These are phyloP conservation scores for Coniochaeta sp. DNA, from an alignment of 2,329 filamentous ascomycete genomes.

Conservation along the genomic window DNA sequence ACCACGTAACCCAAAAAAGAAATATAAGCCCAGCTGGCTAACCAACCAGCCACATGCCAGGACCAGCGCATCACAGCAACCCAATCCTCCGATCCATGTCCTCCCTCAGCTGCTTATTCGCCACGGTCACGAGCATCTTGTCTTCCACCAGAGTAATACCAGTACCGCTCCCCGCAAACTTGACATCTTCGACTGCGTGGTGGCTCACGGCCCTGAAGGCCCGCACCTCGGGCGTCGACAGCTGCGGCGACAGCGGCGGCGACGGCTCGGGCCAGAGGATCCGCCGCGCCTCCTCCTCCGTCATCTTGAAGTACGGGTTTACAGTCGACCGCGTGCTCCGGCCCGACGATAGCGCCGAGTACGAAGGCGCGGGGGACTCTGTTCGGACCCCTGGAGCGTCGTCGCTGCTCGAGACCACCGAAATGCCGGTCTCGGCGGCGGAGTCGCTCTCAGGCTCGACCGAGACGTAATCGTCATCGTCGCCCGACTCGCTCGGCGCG, in stretches of 20 bases:
- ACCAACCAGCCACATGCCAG: no score
- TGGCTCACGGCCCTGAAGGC: neutral
- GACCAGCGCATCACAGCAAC: neutral
- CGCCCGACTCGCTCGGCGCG: neutral
- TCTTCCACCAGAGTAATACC: neutral
- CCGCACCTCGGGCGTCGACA: neutral
- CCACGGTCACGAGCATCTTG: constrained; percentile 8
- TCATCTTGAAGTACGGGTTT: constrained; percentile 16
- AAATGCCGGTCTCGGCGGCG: neutral
- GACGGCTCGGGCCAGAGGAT: constrained; percentile 26
- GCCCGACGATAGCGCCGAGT: neutral
- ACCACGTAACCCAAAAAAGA: neutral
- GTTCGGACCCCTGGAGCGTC: neutral
- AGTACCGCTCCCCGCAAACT: neutral
- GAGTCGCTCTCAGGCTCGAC: neutral
- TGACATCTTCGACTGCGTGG: neutral
- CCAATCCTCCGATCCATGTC: constrained; percentile 17
- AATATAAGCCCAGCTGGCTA: neutral
- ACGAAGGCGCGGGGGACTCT: constrained; percentile 2
- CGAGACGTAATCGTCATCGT: neutral
- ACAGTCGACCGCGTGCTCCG: neutral
- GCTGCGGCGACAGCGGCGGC: neutral
- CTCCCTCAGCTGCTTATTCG: constrained; percentile 18
- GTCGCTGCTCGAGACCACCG: neutral
- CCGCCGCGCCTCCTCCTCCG: constrained; percentile 29